Evolutionary conservation across 306 rosid species (phyloP).

Genomic region (Boehmeria nivea): DNA sequence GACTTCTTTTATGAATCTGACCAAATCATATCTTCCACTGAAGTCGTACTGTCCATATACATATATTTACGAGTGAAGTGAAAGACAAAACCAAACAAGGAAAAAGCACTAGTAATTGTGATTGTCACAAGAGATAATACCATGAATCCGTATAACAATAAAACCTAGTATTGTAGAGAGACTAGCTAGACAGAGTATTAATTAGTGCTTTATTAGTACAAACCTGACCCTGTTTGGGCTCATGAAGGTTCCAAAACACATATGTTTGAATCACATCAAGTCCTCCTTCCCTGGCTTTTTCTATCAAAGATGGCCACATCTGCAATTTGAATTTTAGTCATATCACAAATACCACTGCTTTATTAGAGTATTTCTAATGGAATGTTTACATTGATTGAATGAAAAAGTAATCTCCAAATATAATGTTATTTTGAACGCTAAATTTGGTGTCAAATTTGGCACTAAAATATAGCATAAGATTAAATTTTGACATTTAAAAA

Average conservation of each 20-base stretch:
- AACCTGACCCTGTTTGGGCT: slow-evolving; percentile 62
- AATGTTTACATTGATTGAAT: no score
- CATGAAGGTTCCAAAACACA: slow-evolving; percentile 92
- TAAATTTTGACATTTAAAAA: no score
- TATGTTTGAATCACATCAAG: slow-evolving; percentile 72
- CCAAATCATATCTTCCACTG: slow-evolving; percentile 56
- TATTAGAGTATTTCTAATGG: no score
- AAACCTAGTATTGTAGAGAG: background rate
- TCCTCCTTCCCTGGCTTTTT: slow-evolving; percentile 75
- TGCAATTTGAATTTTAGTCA: slow-evolving; percentile 8
- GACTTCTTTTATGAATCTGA: slow-evolving; percentile 64
- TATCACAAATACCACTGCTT: no score
- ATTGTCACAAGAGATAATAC: no score
- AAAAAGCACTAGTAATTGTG: background rate
- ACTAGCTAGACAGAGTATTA: background rate
- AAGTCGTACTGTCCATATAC: slow-evolving; percentile 48
- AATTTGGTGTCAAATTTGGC: no score
- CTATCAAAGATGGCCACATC: slow-evolving; percentile 79
- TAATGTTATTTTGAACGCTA: no score
- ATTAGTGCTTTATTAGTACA: background rate
- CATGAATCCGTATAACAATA: no score
- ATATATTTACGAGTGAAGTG: background rate
- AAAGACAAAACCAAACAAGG: background rate
- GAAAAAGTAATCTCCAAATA: no score
- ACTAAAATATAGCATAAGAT: no score